Base-by-base conservation (phyloP, 2,329 filamentous ascomycete genomes). In the Pseudogymnoascus sp. region DNA sequence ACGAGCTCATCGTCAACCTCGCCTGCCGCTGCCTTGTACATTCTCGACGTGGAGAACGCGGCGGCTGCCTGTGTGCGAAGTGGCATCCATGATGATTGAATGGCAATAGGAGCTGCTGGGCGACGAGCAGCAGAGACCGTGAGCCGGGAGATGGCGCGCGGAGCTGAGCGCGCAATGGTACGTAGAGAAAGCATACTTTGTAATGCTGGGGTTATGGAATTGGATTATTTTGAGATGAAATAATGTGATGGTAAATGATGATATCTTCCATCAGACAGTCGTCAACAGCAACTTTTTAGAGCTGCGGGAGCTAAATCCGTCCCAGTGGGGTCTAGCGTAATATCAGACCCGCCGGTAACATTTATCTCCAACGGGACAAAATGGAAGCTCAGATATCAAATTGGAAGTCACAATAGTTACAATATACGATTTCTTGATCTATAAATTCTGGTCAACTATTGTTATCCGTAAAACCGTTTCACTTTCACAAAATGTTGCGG, bases 1-100 rank as follows among this genome's bases (percentile, higher is more conserved):
- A 87, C 84, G 62, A 99, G 86, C 78, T 97, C 91, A 68, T 88
- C 81, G 72, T 96, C 90, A 66, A 83, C 84, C 74, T 84, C 81
- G 59, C 73, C 74, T 40, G 64, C 64, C 40, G 66, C 65, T 44
- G 73, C 70, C 16, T 77, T 64, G 35, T 81, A 78, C 66, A 79
- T 68, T 24, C 74, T 66, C 1, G 79, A 77, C 16, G 80, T 80
- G 2, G 72, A 73, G 64, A 74, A 74, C 53, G 71, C 65, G 14
- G 71, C 67, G 35, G 67, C 64, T 61, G 63, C 67, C 68, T 70
- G 70, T 63, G 66, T 65, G 67, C 64, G 67, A 21, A 67, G 60
- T 65, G 70, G 67, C 59, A 68, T 71, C 65, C 63, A 72, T 62
- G 68, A 66, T 61, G 71, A 66, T 65, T 72, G 68, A 61, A 71